phyloP scores from a whole-genome alignment of 2,329 filamentous ascomycete genomes.

The Paecilomyces formosus region DNA sequence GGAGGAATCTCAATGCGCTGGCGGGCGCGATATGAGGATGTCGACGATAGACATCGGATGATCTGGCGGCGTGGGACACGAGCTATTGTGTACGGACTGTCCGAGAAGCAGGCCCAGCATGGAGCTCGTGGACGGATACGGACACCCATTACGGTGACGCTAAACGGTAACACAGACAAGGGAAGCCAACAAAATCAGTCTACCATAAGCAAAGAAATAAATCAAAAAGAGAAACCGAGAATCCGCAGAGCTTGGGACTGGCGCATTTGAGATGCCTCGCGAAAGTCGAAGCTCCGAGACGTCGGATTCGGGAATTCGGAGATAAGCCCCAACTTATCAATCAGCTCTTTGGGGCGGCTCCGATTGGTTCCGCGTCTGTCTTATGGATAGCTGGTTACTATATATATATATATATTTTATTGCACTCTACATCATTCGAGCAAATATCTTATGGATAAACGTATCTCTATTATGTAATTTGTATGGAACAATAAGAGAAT shows the following conservation, averaged over 20 bases:
- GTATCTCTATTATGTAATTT: too few species aligned
- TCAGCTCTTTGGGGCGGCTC: not conserved
- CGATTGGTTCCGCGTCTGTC: not conserved
- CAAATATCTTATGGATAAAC: too few species aligned
- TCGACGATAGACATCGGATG: not conserved
- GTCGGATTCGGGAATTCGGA: not conserved
- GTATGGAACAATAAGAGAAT: too few species aligned
- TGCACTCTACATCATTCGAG: too few species aligned
- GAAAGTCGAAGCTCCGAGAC: not conserved
- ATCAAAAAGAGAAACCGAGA: not conserved
- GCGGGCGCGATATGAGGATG: slow-evolving; percentile 1
- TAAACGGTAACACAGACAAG: not conserved
- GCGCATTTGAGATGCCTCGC: not conserved
- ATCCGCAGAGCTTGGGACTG: not conserved
- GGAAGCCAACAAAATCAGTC: not conserved
- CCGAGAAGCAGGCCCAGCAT: not conserved
- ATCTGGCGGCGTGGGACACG: not conserved
- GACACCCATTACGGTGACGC: not conserved
- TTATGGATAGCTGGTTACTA: too few species aligned
- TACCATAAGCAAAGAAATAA: too few species aligned
- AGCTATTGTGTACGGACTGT: not conserved
- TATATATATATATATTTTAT: too few species aligned
- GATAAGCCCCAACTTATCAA: not conserved
- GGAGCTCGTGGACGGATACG: not conserved
- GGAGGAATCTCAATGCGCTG: slow-evolving; percentile 28